These are phyloP conservation scores for Sclerospora graminicola DNA, from an alignment of 352 stramenopile genomes.

Conservation along the genomic window DNA sequence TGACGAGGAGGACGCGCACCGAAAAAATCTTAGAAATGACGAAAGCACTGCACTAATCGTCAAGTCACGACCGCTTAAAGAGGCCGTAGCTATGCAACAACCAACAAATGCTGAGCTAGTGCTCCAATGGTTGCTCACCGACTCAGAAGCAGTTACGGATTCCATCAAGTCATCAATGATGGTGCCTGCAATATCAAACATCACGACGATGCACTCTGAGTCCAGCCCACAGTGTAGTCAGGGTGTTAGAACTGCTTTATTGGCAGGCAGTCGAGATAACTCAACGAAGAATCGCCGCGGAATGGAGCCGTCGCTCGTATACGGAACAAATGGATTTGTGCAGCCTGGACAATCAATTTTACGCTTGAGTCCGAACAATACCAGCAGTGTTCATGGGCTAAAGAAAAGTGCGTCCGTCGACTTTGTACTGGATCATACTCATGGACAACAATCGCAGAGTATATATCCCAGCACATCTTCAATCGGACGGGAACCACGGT, in stretches of 20 bases:
- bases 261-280: too few relatives aligned
- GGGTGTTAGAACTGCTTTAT: too few relatives aligned
- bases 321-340: slow-evolving; percentile 25
- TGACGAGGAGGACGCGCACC: slow-evolving; percentile 22
- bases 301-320: slow-evolving; percentile 10
- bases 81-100: slow-evolving; percentile 8
- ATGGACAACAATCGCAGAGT: slow-evolving; percentile 21
- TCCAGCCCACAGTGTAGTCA: too few relatives aligned
- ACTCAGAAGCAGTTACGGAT: slow-evolving; percentile 6
- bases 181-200: not conserved
- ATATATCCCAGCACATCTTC: slow-evolving; percentile 32
- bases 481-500: slow-evolving; percentile 39
- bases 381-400: slow-evolving; percentile 15
- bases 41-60: slow-evolving; percentile 16
- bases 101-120: slow-evolving; percentile 13
- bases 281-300: not conserved
- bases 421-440: slow-evolving; percentile 45
- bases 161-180: slow-evolving; percentile 13
- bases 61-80: slow-evolving; percentile 18
- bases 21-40: slow-evolving; percentile 1
- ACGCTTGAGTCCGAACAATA: slow-evolving; percentile 37
- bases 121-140: slow-evolving; percentile 16
- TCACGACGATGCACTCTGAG: too few relatives aligned
- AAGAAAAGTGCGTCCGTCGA: slow-evolving; percentile 66
- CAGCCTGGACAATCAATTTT: slow-evolving; percentile 47